Evolutionary conservation across 2,329 filamentous ascomycete genomes (phyloP), one percentile per base, ranked within the genome.

Genomic region (Fusarium succisae): DNA sequence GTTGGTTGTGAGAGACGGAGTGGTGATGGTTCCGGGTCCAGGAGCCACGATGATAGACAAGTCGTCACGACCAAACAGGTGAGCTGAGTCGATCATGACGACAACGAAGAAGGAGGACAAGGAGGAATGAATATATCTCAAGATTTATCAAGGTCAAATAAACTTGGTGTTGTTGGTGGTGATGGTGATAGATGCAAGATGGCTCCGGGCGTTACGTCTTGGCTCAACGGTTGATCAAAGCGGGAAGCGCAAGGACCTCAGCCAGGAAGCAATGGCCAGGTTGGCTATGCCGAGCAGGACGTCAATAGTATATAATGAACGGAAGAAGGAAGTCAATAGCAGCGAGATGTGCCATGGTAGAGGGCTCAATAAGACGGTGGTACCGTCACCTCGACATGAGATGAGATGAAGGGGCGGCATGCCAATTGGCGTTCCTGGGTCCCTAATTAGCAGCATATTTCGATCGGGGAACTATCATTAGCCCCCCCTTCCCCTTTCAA

Each of bases 1-100:
- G 80, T 90, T 90, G 70, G 83, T 82, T 4, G 78, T 80, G 39
- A 85, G 78, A 6, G 79, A 66, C 4, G 82, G 76, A 12, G 70
- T 78, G 15, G 77, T 79, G 75, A 75, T 77, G 20, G 78, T 75
- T n/a, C 66, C 70, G 15, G 67, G 63, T 44, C 70, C 76, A 14
- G 77, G 63, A 55, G 66, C 60, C 35, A 71, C 55, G 58, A 76
- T 50, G 64, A 80, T 76, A 58, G 76, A 65, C 48, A 75, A 64
- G 51, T 63, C 69, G 30, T 63, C 72, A 66, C 76, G 76, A 50
- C 61, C 54, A 67, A 76, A 65, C 55, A 79, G 57, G 48, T 64
- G 61, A 22, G 60, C 51, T 44, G 70, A 59, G 14, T 64, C 57
- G 61, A 61, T 41, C 78, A 79, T 78, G 56, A 57, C 43, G 51